Evolutionary conservation across 2,329 filamentous ascomycete species (phyloP), one percentile per base, ranked within the genome.

Genomic region (Penicillium sp.): DNA sequence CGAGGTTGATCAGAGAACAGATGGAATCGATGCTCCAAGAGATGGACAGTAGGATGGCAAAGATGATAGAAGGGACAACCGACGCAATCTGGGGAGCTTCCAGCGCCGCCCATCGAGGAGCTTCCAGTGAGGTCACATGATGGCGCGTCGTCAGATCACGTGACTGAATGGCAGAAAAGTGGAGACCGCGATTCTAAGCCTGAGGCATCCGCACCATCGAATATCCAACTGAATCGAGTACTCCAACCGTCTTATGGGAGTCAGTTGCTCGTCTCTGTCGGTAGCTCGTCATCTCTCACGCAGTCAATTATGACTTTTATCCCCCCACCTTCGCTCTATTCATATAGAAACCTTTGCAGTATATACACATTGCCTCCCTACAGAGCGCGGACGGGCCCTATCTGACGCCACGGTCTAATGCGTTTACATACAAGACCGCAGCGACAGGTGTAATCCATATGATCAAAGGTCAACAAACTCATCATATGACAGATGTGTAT

Each of bases 31-130:
- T 37, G 31, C 25, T 32, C 24, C 40, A 43, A 42, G 15, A 15
- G 35, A 52, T 50, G 43, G 56, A 51, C 47, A 49, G 55, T 55
- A 43, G 47, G 53, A 48, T 46, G 42, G 47, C 39, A 44, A 52
- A 47, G 43, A 56, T 55, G 58, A 53, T 57, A 52, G 50, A 44
- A 43, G 49, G 44, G 41, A 40, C 48, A 48, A 50, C 37, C 42
- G 50, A 44, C 46, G 50, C 48, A 47, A 52, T 61, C 62, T 59
- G 56, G 59, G 53, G 60, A 67, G 65, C 64, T 66, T 60, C 56
- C 53, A 54, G 58, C 59, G 56, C 50, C 53, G 47, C 50, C 54
- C 47, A 49, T 52, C 57, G 56, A 59, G 50, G 47, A 60, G 57
- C 57, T 59, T 52, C 54, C 50, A 54, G 46, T 10, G 12, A 12